Conservation (phyloP, 2,329 filamentous ascomycete genomes). For the Purpureocillium takamizusanense region DNA sequence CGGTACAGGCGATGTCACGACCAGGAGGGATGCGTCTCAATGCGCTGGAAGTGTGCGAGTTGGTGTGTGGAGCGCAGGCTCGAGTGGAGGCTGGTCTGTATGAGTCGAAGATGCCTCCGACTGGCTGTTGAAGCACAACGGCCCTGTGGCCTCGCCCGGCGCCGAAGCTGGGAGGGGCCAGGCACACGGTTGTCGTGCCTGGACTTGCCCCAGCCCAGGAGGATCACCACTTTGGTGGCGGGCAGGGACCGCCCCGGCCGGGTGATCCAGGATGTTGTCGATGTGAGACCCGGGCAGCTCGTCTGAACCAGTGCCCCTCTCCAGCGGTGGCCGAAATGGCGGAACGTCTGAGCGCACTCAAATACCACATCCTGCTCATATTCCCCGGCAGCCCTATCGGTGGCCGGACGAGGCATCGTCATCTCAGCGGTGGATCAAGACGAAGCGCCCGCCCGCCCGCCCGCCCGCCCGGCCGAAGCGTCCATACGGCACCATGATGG, state of each 20-base stretch:
- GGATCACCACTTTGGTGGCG: background rate
- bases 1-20: conserved; percentile 5
- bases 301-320: conserved; percentile 3
- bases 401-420: too few species aligned
- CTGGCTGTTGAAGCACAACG: background rate
- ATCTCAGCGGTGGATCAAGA: too few species aligned
- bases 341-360: background rate
- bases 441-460: too few species aligned
- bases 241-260: background rate
- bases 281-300: background rate
- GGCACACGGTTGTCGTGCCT: conserved; percentile 1
- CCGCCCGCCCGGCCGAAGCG: too few species aligned
- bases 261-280: too few species aligned
- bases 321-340: background rate
- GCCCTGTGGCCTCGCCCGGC: background rate
- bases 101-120: conserved; percentile 2
- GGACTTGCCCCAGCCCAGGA: background rate
- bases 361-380: background rate
- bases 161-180: background rate
- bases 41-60: background rate
- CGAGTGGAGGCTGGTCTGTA: background rate
- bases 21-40: conserved; percentile 2
- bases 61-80: background rate
- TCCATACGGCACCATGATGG: too few species aligned
- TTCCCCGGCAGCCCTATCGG: background rate